A percentile compares a stretch with the other conserved stretches of the same genome.
phyloP scores from a whole-genome alignment of 345 rosid species.

The Geranium brycei region DNA sequence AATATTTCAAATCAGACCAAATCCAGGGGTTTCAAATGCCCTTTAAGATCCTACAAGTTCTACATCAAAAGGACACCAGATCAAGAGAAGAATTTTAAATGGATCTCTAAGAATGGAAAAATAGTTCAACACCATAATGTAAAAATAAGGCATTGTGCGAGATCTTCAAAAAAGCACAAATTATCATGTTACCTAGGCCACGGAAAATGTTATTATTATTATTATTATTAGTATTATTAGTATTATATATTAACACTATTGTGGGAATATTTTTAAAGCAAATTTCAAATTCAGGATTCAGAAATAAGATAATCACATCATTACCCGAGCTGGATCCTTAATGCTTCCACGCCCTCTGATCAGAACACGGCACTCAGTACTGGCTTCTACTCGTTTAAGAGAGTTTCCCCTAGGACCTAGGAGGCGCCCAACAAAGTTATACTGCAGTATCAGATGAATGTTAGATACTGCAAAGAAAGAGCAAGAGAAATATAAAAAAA shows the following conservation, averaged over 20 bases:
- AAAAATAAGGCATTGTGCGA: no score
- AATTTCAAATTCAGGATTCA: neutral
- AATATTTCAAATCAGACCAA: no score
- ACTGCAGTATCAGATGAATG: conserved; percentile 36
- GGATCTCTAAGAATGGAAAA: neutral
- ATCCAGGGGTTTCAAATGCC: no score
- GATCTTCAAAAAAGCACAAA: no score
- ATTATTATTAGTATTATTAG: no score
- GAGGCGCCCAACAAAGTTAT: conserved; percentile 95
- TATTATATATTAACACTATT: no score
- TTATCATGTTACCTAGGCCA: no score
- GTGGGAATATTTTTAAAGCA: no score
- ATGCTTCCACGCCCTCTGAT: conserved; percentile 95
- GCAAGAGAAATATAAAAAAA: neutral
- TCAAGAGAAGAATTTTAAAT: neutral
- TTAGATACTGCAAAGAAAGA: conserved; percentile 12
- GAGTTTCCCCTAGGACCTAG: conserved; percentile 98
- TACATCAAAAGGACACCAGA: neutral
- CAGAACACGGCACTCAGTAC: conserved; percentile 80
- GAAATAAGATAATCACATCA: conserved; percentile 1
- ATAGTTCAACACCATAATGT: neutral
- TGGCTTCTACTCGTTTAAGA: conserved; percentile 92
- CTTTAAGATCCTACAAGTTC: neutral
- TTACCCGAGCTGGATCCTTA: conserved; percentile 82
- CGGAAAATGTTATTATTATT: no score